These are phyloP conservation scores for Penicillium odoratum DNA, from an alignment of 495 filamentous ascomycete species.

Conservation along the genomic window DNA sequence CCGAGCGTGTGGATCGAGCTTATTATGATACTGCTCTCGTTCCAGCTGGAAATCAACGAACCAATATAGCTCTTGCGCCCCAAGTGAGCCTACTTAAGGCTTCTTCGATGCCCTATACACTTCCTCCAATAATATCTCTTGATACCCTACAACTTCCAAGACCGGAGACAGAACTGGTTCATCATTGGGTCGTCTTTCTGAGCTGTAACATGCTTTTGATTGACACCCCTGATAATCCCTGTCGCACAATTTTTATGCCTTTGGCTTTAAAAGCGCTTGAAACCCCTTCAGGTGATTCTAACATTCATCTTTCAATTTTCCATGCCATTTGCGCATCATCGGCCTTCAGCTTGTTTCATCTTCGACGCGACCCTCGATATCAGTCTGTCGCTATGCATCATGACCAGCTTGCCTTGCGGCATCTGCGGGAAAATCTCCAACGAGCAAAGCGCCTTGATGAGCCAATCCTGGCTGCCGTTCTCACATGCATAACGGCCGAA, in stretches of 20 bases:
- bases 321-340: constrained; percentile 36
- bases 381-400: constrained; percentile 28
- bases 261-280: constrained; percentile 27
- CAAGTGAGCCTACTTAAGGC: background rate
- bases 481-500: constrained; percentile 28
- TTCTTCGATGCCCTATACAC: background rate
- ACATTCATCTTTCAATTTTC: constrained; percentile 28
- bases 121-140: constrained; percentile 2
- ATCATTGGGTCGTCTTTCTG: constrained; percentile 31
- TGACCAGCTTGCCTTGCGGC: constrained; percentile 27
- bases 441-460: constrained; percentile 21
- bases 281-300: constrained; percentile 12
- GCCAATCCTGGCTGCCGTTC: constrained; percentile 21
- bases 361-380: constrained; percentile 22
- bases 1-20: background rate
- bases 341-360: constrained; percentile 28
- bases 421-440: constrained; percentile 23
- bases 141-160: constrained; percentile 14
- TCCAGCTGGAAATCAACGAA: background rate
- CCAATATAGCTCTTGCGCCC: background rate
- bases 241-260: constrained; percentile 28
- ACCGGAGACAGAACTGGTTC: constrained; percentile 26
- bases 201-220: constrained; percentile 30
- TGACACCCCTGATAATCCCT: constrained; percentile 27
- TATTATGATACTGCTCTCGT: background rate